Base-by-base conservation (phyloP, 805 yeast genomes). In the Kockiozyma suomiensis region DNA sequence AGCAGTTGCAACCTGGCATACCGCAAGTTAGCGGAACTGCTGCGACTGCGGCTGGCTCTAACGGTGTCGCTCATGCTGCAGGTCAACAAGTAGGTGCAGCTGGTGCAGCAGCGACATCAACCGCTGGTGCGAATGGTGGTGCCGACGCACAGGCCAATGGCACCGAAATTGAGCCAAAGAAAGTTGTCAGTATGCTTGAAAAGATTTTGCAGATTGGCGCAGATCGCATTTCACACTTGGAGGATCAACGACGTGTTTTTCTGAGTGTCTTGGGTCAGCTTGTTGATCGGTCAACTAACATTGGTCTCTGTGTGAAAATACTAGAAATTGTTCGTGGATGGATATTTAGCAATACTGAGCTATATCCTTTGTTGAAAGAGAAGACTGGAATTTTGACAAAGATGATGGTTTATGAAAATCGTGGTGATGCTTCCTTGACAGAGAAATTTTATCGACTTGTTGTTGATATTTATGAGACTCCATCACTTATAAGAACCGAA, bases 311-410 rank as follows among this genome's bases (percentile, higher is more conserved):
- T 61, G 82, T 82, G 61, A 87, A 86, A 69, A 88, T 94, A 48
- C 84, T 93, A 26, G 79, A 80, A 30, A 85, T 91, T 65, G 93
- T 92, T 0, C 83, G 92, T 69, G 81, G 81, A 15, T 94, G 99
- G 99, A 93, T 92, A 0, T 91, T 96, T 70, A 83, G 90, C 1
- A 83, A 86, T 58, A 78, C 84, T 3, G 97, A 90, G 65, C 79
- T 90, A 23, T 91, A 91, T 78, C 99, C 99, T 2, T 90, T 98
- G 0, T 85, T 88, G 1, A 96, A 94, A 71, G 99, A 94, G 70
- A 94, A 94, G 72, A 97, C 98, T 0, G 97, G 96, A 0, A 86
- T 94, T 42, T 77, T 94, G 58, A 82, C 92, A 13, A 94, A 94
- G 74, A 91, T 96, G 97, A 83, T 93, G 82, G 88, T 89, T 0